Base-by-base conservation (phyloP, 202 grass and related monocot genomes). In the Carex arenaria region DNA sequence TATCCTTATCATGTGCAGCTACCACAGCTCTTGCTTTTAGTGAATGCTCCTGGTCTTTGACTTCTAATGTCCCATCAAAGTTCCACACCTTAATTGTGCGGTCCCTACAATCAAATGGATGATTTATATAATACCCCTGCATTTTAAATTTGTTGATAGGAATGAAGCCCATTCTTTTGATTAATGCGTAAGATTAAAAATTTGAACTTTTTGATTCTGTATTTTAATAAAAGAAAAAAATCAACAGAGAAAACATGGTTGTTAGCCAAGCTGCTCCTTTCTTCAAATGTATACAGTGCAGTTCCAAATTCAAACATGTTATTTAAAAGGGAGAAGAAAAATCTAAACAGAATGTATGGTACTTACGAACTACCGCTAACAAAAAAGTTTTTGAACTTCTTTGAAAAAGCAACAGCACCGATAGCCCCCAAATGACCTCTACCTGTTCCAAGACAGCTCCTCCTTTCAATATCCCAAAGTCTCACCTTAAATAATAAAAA, bases 1-100 rank as follows among this genome's bases (percentile, higher is more conserved):
- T 98, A 84, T 98, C 96, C 87, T 98, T 98, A 64, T 98, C 89
- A 77, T 98, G 93, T 80, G 91, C 96, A 76, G 96, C 93, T 70
- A 93, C 88, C 79, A 85, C 96, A 85, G 96, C 89, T 67, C 91
- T 93, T 78, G 96, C 62, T 90, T 89, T 98, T 71, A 99, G 87
- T 80, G 85, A 52, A 79, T 88, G 82, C 78, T 93, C 93, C 80
- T 75, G 63, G 1, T 87, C 88, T 72, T 31, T 79, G 80, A 86
- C 87, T 85, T 57, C 60, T 22, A 85, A 83, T 38, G 86, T 36
- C 86, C 85, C 79, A 70, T 94, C 91, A 84, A 90, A 89, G 77
- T 51, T 95, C 89, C 96, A 99, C 31, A 99, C 62, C 84, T 99
- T 99, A 78, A 99, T 92, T 54, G 96, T 99, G 18, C 89, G 85